Evolutionary conservation across 2,329 filamentous ascomycete genomes (phyloP), one percentile per base, ranked within the genome.

Genomic region (Epichloe coenophiala): DNA sequence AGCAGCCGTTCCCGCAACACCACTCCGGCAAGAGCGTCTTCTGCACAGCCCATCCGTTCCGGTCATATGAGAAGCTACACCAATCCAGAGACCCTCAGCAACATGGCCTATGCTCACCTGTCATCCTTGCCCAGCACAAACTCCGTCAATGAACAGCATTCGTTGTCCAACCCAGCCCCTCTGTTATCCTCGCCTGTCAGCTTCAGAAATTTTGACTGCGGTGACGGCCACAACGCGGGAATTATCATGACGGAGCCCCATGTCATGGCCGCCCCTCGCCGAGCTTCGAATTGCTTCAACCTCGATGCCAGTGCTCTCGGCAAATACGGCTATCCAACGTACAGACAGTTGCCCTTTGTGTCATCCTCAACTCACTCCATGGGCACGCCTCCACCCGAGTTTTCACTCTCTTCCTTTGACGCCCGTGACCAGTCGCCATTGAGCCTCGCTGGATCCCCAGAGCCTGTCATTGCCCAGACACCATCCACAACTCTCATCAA

Each of bases 281-380:
- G 84, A 44, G 75, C 77, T 9, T 88, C 86, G 33, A 35, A 31
- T 1, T 79, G 76, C 43, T 81, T 80, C 59, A 81, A 78, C 59
- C 72, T 90, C 44, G 85, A 90, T 57, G 78, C 79, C 56, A 71
- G 72, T 53, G 73, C 78, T 36, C 69, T 88, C 51, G 80, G 77
- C 59, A 82, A 81, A 57, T 91, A 83, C 68, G 84, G 83, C 53
- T 94, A 88, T 69, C 84, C 88, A n/a, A 86, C 86, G 45, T 95
- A 93, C 68, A 83, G 84, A 52, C 83, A 86, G 59, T 75, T 88
- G 65, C 83, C 86, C 41, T 67, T 74, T 42, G 43, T 45, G 44
- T 9, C 47, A 35, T 48, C 63, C 43, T 55, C 60, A 5, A 47
- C 53, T 21, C 27, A 53, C 7, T 19, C 46, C 2, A 33, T 57